Conservation (phyloP, 2,329 filamentous ascomycete species). For the Penicillium sp. region DNA sequence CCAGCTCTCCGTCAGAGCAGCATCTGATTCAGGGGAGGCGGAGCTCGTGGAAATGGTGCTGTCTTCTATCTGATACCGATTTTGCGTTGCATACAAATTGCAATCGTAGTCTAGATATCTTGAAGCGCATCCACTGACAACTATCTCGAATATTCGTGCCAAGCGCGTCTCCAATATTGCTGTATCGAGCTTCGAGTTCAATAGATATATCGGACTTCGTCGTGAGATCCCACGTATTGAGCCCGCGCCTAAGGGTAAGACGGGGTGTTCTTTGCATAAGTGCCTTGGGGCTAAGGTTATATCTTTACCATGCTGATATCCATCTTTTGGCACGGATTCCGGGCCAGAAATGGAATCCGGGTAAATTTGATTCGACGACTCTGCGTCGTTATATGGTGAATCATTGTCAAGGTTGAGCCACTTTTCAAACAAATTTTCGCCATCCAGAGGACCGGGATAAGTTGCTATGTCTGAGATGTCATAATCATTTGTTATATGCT, state of each 20-base stretch:
- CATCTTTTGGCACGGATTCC: background rate
- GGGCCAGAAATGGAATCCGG: background rate
- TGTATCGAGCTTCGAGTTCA: constrained; percentile 23
- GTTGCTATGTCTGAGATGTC: background rate
- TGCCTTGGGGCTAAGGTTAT: background rate
- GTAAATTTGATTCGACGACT: background rate
- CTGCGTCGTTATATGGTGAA: background rate
- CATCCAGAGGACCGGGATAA: background rate
- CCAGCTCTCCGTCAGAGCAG: background rate
- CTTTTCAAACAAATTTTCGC: constrained; percentile 4
- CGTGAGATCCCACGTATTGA: constrained; percentile 11
- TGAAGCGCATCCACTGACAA: constrained; percentile 17
- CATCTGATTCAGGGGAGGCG: background rate
- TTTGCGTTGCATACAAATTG: constrained; percentile 18
- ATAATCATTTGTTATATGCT: background rate
- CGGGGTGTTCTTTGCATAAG: background rate
- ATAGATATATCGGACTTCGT: constrained; percentile 21
- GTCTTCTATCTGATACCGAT: constrained; percentile 16
- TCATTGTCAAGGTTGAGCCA: constrained; percentile 14
- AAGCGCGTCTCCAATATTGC: constrained; percentile 19
- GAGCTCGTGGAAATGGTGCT: background rate
- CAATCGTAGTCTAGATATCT: constrained; percentile 23
- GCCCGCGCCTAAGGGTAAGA: background rate
- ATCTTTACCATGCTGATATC: background rate
- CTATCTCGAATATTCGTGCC: constrained; percentile 19